A percentile compares a stretch with the other conserved stretches of the same genome.
Evolutionary conservation across 345 rosid genomes (phyloP).

Genomic region (Heritiera fomes): DNA sequence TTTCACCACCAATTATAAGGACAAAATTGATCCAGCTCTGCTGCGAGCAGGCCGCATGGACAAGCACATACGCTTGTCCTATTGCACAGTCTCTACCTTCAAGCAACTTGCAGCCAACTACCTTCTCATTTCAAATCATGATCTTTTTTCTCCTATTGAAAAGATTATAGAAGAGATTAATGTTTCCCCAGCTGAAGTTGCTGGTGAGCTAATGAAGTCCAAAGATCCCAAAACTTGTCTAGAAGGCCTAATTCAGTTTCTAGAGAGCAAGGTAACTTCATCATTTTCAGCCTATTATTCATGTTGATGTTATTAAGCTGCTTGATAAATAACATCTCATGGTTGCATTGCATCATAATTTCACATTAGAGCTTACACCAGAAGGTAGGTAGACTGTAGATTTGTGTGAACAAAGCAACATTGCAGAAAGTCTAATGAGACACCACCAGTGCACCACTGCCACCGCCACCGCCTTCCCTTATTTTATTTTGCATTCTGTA

Average conservation of each 20-base stretch:
- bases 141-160: conserved; percentile 27
- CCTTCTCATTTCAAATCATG: conserved; percentile 30
- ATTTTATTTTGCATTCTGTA: not conserved
- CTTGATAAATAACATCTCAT: not conserved
- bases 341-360: conserved; percentile 1
- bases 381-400: not conserved
- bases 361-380: not conserved
- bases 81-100: conserved; percentile 44
- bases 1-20: conserved; percentile 50
- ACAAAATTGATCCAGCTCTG: conserved; percentile 42
- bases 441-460: no score
- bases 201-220: conserved; percentile 41
- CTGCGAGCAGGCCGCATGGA: conserved; percentile 53
- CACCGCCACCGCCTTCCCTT: no score
- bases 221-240: conserved; percentile 27
- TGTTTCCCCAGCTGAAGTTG: conserved; percentile 44
- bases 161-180: conserved; percentile 32
- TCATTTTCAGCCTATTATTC: not conserved
- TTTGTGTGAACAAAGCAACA: not conserved
- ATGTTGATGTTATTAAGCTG: not conserved
- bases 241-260: conserved; percentile 28
- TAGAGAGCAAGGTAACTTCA: conserved; percentile 38
- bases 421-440: not conserved
- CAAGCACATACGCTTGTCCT: conserved; percentile 38
- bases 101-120: conserved; percentile 44